Evolutionary conservation across 2,329 filamentous ascomycete species (phyloP).

Genomic region (Diaporthe sp.): DNA sequence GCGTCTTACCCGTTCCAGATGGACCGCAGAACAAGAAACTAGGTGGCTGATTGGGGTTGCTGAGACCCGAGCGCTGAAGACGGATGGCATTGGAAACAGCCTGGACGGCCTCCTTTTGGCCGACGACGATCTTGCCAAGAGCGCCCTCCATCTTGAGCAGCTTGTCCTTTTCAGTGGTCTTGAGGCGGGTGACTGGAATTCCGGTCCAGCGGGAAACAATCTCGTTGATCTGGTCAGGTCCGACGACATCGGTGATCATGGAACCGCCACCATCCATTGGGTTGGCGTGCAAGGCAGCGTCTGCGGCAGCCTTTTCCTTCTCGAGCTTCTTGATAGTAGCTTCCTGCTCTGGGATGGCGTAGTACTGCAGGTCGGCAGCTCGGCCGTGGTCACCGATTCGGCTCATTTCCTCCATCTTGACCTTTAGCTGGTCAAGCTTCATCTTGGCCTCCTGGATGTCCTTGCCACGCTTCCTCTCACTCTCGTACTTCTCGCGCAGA

Average conservation of each 20-base stretch:
- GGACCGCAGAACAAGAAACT: conserved; percentile 99
- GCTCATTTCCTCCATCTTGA: conserved; percentile 94
- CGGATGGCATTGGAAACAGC: conserved; percentile 97
- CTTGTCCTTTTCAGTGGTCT: conserved; percentile 98
- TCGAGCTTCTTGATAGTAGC: conserved; percentile 85
- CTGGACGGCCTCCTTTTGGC: conserved; percentile 92
- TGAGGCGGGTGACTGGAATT: conserved; percentile 93
- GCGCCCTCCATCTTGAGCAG: conserved; percentile 96
- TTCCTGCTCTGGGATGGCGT: conserved; percentile 95
- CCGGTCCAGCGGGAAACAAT: conserved; percentile 99
- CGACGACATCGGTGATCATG: conserved; percentile 93
- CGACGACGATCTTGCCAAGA: conserved; percentile 87
- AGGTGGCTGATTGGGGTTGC: conserved; percentile 96
- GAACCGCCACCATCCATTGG: conserved; percentile 74
- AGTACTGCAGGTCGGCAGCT: conserved; percentile 95
- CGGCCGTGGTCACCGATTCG: conserved; percentile 86
- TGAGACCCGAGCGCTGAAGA: conserved; percentile 92
- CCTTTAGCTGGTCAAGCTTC: conserved; percentile 91
- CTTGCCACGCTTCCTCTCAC: conserved; percentile 90
- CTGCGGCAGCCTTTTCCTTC: conserved; percentile 81
- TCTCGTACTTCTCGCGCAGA: conserved; percentile 94
- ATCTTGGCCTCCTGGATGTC: conserved; percentile 95
- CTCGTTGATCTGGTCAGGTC: conserved; percentile 98
- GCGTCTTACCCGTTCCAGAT: conserved; percentile 97
- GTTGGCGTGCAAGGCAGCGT: conserved; percentile 74